phyloP scores from a whole-genome alignment of 2,329 filamentous ascomycete species.

The Nothopassalora personata region DNA sequence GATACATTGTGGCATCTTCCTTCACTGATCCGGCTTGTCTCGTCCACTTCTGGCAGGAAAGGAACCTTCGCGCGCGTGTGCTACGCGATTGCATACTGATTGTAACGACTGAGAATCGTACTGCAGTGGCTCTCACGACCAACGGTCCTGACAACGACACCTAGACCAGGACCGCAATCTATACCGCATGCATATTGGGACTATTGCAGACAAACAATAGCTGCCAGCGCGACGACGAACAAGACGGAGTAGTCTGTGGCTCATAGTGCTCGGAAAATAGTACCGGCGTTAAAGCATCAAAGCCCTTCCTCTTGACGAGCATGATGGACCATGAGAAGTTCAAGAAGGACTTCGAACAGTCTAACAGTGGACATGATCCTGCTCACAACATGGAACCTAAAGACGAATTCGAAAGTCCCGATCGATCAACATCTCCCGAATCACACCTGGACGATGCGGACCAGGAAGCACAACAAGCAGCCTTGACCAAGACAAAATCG shows the following conservation, averaged over 20 bases:
- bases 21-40: background rate
- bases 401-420: constrained; percentile 17
- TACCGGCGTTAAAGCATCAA: background rate
- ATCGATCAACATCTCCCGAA: constrained; percentile 7
- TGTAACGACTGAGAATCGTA: background rate
- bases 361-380: background rate
- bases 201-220: background rate
- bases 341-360: background rate
- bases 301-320: background rate
- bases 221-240: background rate
- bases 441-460: constrained; percentile 9
- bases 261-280: background rate
- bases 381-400: background rate
- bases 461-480: background rate
- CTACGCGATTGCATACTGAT: background rate
- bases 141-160: background rate
- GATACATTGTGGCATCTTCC: background rate
- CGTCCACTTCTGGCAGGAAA: background rate
- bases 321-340: background rate
- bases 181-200: background rate
- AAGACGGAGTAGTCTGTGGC: background rate
- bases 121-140: background rate
- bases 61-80: background rate
- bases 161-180: background rate
- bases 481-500: constrained; percentile 18